Base-by-base conservation (phyloP, 371 early-diverging fungal genomes). In the Mortierella sp. region DNA sequence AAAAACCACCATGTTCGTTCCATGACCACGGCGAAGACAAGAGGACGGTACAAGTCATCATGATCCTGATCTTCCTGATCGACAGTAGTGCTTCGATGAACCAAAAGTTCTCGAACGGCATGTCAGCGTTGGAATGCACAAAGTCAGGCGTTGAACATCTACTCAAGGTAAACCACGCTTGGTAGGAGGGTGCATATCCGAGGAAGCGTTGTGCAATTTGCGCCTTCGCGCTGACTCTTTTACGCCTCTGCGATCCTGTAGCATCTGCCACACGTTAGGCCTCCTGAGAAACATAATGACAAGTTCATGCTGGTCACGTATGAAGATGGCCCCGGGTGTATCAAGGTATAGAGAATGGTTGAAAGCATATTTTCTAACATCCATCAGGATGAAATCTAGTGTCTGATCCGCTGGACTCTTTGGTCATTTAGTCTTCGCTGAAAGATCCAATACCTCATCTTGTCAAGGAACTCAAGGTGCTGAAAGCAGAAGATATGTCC, bases 31-130 rank as follows among this genome's bases (percentile, higher is more conserved):
- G 42, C 42, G 14, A 48, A 24, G 38, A 23, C 14, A 18, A 24
- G n/a, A 16, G 9, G n/a, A 8, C n/a, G 2, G 24, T 19, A 30
- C 21, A 2, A 45, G 6, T 26, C 6, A 30, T 4, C 43, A 88
- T 88, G 89, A 81, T 88, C 63, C 78, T 88, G 42, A 79, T 82
- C 14, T 89, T 89, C 72, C 65, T 89, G 18, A 66, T 89, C 26
- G 92, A 91, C 81, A 91, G 87, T 8, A 87, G 88, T 67, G 89
- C 82, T 67, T 90, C 91, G n/a, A 91, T 91, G 91, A 89, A 86
- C 78, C 84, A 82, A 64, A 79, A 78, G 79, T 84, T 87, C 71
- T 72, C 79, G 54, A 71, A 80, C 41, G 79, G 82, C 42, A 72
- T 82, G 67, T 82, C 90, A 8, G 83, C 81, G 43, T 62, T 92